Conservation (phyloP, 306 rosid genomes). For the Vicia faba region DNA sequence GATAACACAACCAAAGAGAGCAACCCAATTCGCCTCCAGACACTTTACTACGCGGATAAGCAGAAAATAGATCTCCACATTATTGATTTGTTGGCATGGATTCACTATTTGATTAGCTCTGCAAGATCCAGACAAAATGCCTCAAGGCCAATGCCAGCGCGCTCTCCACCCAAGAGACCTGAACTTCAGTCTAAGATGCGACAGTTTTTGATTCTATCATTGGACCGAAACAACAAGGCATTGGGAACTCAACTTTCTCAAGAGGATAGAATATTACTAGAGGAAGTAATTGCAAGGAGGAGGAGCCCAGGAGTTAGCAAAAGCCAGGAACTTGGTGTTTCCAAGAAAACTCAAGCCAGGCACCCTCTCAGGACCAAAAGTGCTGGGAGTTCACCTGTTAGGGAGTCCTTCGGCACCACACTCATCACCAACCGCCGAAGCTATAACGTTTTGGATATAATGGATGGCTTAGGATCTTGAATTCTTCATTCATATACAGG, state of each 20-base stretch:
- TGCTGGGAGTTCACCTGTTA: slow-evolving; percentile 61
- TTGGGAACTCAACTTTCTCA: slow-evolving; percentile 46
- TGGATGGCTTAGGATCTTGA: slow-evolving; percentile 57
- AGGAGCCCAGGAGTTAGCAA: slow-evolving; percentile 58
- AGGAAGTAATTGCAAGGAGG: slow-evolving; percentile 55
- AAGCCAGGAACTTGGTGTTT: slow-evolving; percentile 57
- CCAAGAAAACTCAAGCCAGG: slow-evolving; percentile 40
- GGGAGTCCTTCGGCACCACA: slow-evolving; percentile 37
- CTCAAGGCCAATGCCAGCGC: slow-evolving; percentile 48
- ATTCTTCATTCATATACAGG: not conserved
- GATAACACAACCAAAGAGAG: slow-evolving; percentile 45
- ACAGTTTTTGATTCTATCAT: slow-evolving; percentile 40
- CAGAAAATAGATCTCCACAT: slow-evolving; percentile 67
- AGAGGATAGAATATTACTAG: slow-evolving; percentile 60
- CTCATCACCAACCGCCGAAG: slow-evolving; percentile 24
- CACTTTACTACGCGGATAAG: slow-evolving; percentile 81
- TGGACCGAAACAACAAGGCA: slow-evolving; percentile 34
- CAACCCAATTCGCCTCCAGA: slow-evolving; percentile 68
- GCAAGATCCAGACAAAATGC: slow-evolving; percentile 61
- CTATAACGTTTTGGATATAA: slow-evolving; percentile 52
- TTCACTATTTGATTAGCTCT: slow-evolving; percentile 63
- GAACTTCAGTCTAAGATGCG: slow-evolving; percentile 66
- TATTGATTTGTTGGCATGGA: slow-evolving; percentile 70
- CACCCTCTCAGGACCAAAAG: slow-evolving; percentile 52
- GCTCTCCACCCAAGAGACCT: slow-evolving; percentile 64